Percentiles rank a stretch among this genome's conserved stretches.
Evolutionary conservation across 257 asterid genomes (phyloP).

Genomic region (Salvia splendens): DNA sequence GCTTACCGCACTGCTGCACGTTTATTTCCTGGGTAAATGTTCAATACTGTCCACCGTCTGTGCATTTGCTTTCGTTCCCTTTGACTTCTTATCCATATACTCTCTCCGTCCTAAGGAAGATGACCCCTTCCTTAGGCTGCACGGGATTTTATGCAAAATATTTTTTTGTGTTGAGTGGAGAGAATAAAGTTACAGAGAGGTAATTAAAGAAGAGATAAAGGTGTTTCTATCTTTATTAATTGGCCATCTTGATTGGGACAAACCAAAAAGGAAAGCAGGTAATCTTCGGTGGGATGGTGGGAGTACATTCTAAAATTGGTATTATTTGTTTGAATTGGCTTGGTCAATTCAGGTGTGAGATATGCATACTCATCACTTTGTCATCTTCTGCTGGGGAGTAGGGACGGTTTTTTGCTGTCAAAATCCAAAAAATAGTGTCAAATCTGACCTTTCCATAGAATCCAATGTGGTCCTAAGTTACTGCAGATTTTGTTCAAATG

Average conservation of each 20-base stretch:
- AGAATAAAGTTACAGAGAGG: too few relatives aligned
- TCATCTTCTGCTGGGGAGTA: background rate
- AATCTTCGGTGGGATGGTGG: too few relatives aligned
- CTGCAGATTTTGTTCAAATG: slow-evolving; percentile 7
- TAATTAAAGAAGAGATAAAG: too few relatives aligned
- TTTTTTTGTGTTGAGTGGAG: too few relatives aligned
- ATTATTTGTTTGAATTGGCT: slow-evolving; percentile 15
- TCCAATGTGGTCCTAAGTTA: slow-evolving; percentile 1
- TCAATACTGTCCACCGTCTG: slow-evolving; percentile 25
- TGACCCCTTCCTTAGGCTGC: too few relatives aligned
- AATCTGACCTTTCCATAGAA: background rate
- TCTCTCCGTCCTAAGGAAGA: too few relatives aligned
- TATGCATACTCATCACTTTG: slow-evolving; percentile 1
- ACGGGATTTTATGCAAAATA: too few relatives aligned
- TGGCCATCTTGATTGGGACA: too few relatives aligned
- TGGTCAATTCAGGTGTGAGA: background rate
- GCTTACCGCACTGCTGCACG: slow-evolving; percentile 99
- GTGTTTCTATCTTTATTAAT: too few relatives aligned
- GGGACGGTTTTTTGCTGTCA: too few relatives aligned
- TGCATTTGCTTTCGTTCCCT: slow-evolving; percentile 13
- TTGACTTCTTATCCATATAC: slow-evolving; percentile 10
- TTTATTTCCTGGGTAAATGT: slow-evolving; percentile 88
- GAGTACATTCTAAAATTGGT: background rate
- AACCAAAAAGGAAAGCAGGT: too few relatives aligned
- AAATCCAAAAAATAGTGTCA: background rate